Percentiles rank a stretch among this genome's conserved stretches.
Conservation (phyloP, 768 basidiomycete genomes). For the Boletus subcaerulescens region DNA sequence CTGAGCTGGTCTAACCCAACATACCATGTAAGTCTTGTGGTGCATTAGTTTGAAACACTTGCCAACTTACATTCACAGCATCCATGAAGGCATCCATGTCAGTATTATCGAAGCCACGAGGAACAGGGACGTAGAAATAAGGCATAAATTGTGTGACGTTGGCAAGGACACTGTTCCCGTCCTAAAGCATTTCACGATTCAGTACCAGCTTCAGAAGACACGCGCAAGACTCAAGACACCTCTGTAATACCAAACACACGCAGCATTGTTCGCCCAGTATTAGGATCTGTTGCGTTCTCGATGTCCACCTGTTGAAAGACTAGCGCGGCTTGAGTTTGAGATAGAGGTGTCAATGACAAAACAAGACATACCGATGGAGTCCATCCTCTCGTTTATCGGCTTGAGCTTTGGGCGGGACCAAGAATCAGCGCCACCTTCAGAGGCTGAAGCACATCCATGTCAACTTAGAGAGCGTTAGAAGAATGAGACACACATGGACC, state of each 20-base stretch:
- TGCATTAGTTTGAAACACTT: not conserved
- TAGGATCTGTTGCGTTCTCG: conserved; percentile 56
- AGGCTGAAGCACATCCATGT: conserved; percentile 37
- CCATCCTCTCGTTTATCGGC: conserved; percentile 53
- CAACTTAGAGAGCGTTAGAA: not conserved
- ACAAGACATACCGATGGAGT: conserved; percentile 60
- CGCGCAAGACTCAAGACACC: conserved; percentile 37
- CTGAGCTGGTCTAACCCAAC: conserved; percentile 20
- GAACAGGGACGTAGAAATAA: conserved; percentile 90
- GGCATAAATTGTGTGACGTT: conserved; percentile 81
- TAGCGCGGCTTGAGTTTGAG: conserved; percentile 26
- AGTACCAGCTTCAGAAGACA: not conserved
- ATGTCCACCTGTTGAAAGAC: conserved; percentile 98
- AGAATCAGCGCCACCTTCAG: conserved; percentile 73
- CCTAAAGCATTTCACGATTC: conserved; percentile 37
- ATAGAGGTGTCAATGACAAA: not conserved
- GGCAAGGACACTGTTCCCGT: conserved; percentile 85
- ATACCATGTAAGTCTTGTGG: not conserved
- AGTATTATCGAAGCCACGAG: conserved; percentile 71
- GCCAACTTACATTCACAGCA: conserved; percentile 67
- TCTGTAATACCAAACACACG: conserved; percentile 92
- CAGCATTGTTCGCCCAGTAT: conserved; percentile 41
- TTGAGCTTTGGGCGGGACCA: conserved; percentile 68
- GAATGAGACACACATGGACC: conserved; percentile 38
- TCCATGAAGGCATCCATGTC: conserved; percentile 65